Conservation (phyloP, 73 alveolate species). For the Breviolum minutum region DNA sequence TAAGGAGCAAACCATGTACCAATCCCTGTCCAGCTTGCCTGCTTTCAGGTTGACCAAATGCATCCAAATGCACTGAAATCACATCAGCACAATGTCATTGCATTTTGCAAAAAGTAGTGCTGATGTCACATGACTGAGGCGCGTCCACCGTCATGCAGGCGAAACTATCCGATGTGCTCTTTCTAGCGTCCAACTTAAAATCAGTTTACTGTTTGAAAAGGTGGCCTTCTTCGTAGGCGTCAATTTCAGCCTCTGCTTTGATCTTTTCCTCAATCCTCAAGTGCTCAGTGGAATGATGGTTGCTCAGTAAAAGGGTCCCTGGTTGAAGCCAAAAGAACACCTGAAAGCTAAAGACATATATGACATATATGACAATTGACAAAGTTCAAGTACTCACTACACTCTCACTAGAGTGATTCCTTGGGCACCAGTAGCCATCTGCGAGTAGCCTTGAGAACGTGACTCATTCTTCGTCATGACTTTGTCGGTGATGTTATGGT, state of each 20-base stretch:
- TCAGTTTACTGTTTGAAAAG: too few relatives aligned
- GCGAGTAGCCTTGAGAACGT: not conserved
- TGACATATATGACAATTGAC: too few relatives aligned
- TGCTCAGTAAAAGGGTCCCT: not conserved
- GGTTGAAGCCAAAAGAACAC: not conserved
- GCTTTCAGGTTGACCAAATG: not conserved
- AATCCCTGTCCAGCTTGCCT: slow-evolving; percentile 90
- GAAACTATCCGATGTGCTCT: not conserved
- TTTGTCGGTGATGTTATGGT: slow-evolving; percentile 76
- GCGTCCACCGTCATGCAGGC: not conserved
- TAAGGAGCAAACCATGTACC: slow-evolving; percentile 69
- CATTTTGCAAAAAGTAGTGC: not conserved
- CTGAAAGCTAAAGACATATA: too few relatives aligned
- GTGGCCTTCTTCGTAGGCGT: slow-evolving; percentile 89
- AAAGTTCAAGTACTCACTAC: too few relatives aligned
- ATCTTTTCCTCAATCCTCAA: slow-evolving; percentile 80
- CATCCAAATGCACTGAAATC: too few relatives aligned
- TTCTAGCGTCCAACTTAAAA: too few relatives aligned
- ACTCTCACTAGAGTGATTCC: too few relatives aligned
- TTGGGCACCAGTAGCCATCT: too few relatives aligned
- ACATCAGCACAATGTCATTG: too few relatives aligned
- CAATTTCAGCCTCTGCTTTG: slow-evolving; percentile 94
- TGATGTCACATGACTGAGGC: too few relatives aligned
- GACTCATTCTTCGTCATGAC: slow-evolving; percentile 87
- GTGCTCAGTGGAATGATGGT: not conserved